phyloP scores from a whole-genome alignment of 148 eudicot genomes.

The Nyssa sinensis region DNA sequence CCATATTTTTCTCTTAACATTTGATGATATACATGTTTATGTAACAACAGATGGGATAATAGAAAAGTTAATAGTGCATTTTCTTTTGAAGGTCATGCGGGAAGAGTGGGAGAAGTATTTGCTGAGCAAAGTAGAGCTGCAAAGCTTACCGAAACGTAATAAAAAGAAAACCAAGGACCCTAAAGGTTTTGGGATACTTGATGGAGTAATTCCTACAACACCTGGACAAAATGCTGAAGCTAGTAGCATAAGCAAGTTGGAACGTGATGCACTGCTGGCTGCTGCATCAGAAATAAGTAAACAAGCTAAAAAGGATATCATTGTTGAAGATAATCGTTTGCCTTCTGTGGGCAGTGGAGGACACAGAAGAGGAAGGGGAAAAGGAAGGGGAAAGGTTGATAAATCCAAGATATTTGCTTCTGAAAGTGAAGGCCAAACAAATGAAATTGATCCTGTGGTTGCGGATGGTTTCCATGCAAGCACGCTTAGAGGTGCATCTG shows the following conservation, averaged over 20 bases:
- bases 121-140: slow-evolving; percentile 89
- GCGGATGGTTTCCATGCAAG: slow-evolving; percentile 23
- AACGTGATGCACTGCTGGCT: slow-evolving; percentile 80
- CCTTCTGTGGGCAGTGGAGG: slow-evolving; percentile 28
- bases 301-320: slow-evolving; percentile 38
- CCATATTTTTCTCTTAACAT: not conserved
- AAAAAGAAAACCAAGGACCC: slow-evolving; percentile 84
- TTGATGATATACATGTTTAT: not conserved
- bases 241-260: slow-evolving; percentile 71
- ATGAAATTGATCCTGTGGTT: slow-evolving; percentile 16
- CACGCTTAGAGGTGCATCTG: slow-evolving; percentile 19
- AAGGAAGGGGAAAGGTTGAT: slow-evolving; percentile 34
- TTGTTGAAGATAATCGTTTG: slow-evolving; percentile 33
- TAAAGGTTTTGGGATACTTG: slow-evolving; percentile 91
- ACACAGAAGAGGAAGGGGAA: slow-evolving; percentile 38
- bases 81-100: slow-evolving; percentile 64
- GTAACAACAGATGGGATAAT: not conserved
- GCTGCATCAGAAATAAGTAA: slow-evolving; percentile 74
- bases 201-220: slow-evolving; percentile 56
- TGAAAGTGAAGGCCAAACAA: slow-evolving; percentile 23
- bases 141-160: slow-evolving; percentile 54
- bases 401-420: slow-evolving; percentile 27
- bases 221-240: slow-evolving; percentile 65
- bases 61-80: not conserved
- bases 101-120: slow-evolving; percentile 98